These are phyloP conservation scores for Xylaria sp. DNA, from an alignment of 2,329 filamentous ascomycete genomes.

Conservation along the genomic window DNA sequence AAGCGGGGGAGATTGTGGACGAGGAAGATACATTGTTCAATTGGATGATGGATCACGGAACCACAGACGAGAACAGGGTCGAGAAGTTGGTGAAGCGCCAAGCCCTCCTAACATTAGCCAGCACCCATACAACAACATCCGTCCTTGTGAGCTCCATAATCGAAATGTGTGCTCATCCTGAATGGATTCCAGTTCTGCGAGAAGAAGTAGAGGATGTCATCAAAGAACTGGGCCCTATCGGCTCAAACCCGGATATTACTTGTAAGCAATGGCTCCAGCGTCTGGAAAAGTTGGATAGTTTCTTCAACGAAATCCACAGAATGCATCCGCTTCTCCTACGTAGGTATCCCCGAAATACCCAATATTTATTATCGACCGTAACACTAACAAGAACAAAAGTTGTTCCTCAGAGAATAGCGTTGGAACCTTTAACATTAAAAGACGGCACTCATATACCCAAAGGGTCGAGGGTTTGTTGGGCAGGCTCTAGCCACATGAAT, in stretches of 20 bases:
- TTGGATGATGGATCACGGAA: conserved; percentile 36
- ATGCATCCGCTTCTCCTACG: conserved; percentile 23
- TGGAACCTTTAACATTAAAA: conserved; percentile 18
- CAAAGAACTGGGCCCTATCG: conserved; percentile 18
- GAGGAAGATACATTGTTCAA: conserved; percentile 35
- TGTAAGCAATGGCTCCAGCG: conserved; percentile 28
- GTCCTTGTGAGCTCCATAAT: conserved; percentile 24
- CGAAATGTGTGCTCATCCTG: conserved; percentile 37
- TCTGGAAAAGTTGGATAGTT: conserved; percentile 34
- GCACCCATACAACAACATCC: conserved; percentile 21
- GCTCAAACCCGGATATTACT: background rate
- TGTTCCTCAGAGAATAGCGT: conserved; percentile 28
- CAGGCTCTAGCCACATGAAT: background rate
- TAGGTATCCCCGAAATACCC: background rate
- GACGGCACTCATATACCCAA: conserved; percentile 32
- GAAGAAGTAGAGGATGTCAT: conserved; percentile 30
- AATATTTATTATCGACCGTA: background rate
- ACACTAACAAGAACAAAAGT: background rate
- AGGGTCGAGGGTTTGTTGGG: conserved; percentile 23
- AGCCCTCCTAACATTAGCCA: conserved; percentile 23
- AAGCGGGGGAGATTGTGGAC: conserved; percentile 5
- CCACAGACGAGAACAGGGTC: conserved; percentile 22
- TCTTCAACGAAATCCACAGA: conserved; percentile 34
- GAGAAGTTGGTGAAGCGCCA: conserved; percentile 20
- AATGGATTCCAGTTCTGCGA: conserved; percentile 32